Evolutionary conservation across 805 yeast genomes (phyloP).

Genomic region (Clavispora carvajalis): DNA sequence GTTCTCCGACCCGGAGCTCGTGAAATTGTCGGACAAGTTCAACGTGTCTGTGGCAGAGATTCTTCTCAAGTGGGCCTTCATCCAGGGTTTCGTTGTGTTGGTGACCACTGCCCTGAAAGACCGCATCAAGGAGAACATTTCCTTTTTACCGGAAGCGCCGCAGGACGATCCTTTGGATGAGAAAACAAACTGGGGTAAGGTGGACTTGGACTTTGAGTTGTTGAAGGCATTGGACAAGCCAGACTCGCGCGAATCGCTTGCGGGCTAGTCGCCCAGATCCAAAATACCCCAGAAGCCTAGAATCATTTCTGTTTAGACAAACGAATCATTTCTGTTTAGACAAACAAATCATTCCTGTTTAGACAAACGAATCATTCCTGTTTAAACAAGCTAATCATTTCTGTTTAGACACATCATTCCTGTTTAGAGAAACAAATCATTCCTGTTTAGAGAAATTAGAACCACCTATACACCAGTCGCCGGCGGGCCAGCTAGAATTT

Average conservation of each 20-base stretch:
- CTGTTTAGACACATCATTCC: too few relatives aligned
- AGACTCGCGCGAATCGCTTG: constrained; percentile 27
- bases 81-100: constrained; percentile 66
- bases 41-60: constrained; percentile 56
- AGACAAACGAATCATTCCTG: too few relatives aligned
- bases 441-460: too few relatives aligned
- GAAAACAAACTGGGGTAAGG: constrained; percentile 27
- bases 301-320: too few relatives aligned
- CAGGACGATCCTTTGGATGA: constrained; percentile 22
- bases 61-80: constrained; percentile 66
- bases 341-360: too few relatives aligned
- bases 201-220: constrained; percentile 37
- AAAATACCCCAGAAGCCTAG: constrained; percentile 8
- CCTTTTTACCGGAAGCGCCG: constrained; percentile 36
- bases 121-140: constrained; percentile 52
- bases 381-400: too few relatives aligned
- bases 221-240: constrained; percentile 31
- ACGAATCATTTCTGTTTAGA: too few relatives aligned
- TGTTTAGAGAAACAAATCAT: too few relatives aligned
- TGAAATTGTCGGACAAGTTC: constrained; percentile 44
- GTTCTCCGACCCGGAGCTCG: constrained; percentile 49
- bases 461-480: too few relatives aligned
- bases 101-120: constrained; percentile 56
- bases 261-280: constrained; percentile 19
- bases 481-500: too few relatives aligned